phyloP scores from a whole-genome alignment of 2,329 filamentous ascomycete species.

The Diplocarpon rosae region DNA sequence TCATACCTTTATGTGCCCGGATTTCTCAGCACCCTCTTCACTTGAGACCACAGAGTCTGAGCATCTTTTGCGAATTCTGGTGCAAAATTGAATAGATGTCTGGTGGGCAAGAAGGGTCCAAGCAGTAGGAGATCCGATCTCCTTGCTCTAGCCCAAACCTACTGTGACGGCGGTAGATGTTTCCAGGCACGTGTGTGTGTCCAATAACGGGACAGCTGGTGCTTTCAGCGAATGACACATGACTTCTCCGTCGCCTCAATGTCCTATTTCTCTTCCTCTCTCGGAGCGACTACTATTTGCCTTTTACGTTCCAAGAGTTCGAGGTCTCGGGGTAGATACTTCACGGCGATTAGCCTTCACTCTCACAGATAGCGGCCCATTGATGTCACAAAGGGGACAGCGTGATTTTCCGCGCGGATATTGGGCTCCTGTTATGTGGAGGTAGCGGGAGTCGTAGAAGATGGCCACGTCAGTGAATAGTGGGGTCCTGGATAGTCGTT shows the following conservation, averaged over 20 bases:
- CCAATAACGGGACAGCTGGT: slow-evolving; percentile 5
- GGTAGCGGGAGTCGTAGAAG: background rate
- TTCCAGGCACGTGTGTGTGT: no score
- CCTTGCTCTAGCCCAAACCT: slow-evolving; percentile 5
- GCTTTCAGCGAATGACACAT: slow-evolving; percentile 6
- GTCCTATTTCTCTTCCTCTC: slow-evolving; percentile 4
- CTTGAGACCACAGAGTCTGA: no score
- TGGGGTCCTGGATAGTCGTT: background rate
- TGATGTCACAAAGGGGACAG: no score
- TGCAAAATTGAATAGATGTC: background rate
- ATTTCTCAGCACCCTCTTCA: no score
- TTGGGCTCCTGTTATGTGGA: background rate
- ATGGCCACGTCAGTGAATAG: background rate
- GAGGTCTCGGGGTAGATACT: background rate
- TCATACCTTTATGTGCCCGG: no score
- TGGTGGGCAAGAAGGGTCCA: slow-evolving; percentile 1
- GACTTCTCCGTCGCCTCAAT: slow-evolving; percentile 14
- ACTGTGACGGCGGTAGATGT: slow-evolving; percentile 1
- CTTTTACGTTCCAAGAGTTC: background rate
- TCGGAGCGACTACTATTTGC: background rate
- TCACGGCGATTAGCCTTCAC: slow-evolving; percentile 1
- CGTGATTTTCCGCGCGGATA: slow-evolving; percentile 1
- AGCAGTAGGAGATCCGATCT: slow-evolving; percentile 7
- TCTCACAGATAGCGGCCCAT: slow-evolving; percentile 4
- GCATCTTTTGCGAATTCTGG: background rate